A percentile compares a stretch with the other conserved stretches of the same genome.
Evolutionary conservation across 352 stramenopile species (phyloP).

Genomic region (Pythium aquatile): DNA sequence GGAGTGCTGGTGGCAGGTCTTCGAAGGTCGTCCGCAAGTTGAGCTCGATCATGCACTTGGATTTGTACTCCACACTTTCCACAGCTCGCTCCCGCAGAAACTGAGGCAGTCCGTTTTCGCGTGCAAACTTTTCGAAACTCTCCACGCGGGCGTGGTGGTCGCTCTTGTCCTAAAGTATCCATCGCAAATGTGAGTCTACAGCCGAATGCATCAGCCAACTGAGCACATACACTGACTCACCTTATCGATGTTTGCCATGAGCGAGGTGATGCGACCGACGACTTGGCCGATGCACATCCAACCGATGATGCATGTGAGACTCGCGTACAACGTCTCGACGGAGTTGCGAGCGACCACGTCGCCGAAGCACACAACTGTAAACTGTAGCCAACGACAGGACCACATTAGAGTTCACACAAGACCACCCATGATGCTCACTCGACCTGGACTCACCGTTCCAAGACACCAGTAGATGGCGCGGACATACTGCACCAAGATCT

Average conservation of each 20-base stretch:
- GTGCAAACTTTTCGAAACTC: constrained; percentile 69
- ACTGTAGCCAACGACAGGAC: constrained; percentile 29
- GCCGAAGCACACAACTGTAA: constrained; percentile 76
- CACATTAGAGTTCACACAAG: background rate
- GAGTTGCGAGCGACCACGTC: constrained; percentile 60
- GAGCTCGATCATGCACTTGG: constrained; percentile 48
- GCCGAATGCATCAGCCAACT: background rate
- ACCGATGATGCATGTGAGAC: constrained; percentile 60
- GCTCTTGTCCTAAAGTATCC: constrained; percentile 28
- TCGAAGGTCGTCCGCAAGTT: constrained; percentile 35
- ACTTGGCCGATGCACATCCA: constrained; percentile 79
- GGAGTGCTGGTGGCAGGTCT: constrained; percentile 42
- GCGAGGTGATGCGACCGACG: constrained; percentile 60
- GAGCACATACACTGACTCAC: background rate
- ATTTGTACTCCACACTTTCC: constrained; percentile 56
- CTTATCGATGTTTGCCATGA: constrained; percentile 68
- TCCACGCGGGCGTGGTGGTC: constrained; percentile 46
- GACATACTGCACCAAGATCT: constrained; percentile 54
- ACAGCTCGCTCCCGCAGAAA: constrained; percentile 46
- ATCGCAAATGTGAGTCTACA: background rate
- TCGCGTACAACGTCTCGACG: constrained; percentile 50
- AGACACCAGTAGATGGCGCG: constrained; percentile 78
- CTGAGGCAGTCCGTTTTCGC: constrained; percentile 39
- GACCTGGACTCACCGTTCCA: constrained; percentile 40
- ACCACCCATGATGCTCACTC: no score